Evolutionary conservation across 2,329 filamentous ascomycete species (phyloP), one percentile per base, ranked within the genome.

Genomic region (Stagonosporopsis cucurbitacearum): DNA sequence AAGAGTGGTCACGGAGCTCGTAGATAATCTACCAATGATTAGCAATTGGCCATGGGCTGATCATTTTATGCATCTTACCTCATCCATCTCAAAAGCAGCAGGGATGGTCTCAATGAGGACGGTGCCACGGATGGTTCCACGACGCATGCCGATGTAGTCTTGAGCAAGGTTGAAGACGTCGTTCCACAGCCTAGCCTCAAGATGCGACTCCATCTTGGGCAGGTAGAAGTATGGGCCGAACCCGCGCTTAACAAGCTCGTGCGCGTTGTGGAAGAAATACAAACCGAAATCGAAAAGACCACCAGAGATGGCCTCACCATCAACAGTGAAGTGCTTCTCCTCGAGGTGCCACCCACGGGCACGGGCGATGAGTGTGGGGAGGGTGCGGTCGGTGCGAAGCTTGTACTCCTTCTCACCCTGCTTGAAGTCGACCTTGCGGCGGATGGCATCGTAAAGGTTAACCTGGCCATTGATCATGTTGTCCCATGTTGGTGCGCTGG

Each of bases 391-490:
- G 57, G 90, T 96, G 63, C 94, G 91, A 59, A 99, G 89, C 83
- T 96, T 97, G 83, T 99, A 99, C 74, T 96, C 92, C 81, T 98
- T 99, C 70, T 87, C 82, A 62, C 93, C 93, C 73, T 93, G 89
- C 83, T 95, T 96, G 84, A 98, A 98, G 81, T 98, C 94, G 68
- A 98, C 87, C 79, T 97, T 90, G 67, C 87, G 88, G 71, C 95
- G 91, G 74, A 96, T 92, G 66, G 93, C 95, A 71, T 98, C 95
- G 82, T 97, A 96, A 54, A 99, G 86, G 82, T 98, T 99, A 66
- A 97, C 88, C 80, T 99, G 95, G 62, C 95, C 95, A 68, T 95
- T 96, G 82, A 98, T 89, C 93, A 98, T 98, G 82, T 98, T 98
- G 66, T 96, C 92, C 95, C 95, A 99, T 39, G 95, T 97, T 22